These are phyloP conservation scores for Metschnikowia proteae DNA, from an alignment of 805 yeast species.

Conservation along the genomic window DNA sequence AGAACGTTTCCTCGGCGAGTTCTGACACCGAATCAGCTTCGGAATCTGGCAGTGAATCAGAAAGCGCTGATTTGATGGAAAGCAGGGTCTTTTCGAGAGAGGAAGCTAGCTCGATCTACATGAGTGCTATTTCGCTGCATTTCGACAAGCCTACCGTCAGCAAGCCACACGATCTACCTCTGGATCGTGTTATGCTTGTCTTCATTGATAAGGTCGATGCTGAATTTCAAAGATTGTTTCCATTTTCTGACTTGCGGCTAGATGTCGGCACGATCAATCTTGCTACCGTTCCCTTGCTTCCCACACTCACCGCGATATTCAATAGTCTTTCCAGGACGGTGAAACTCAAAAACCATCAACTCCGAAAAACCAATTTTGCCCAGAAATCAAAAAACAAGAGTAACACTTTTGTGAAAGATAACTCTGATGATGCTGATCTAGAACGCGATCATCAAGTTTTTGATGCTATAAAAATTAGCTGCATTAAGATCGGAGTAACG, in stretches of 20 bases:
- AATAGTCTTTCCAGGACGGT: conserved; percentile 35
- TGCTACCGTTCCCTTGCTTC: conserved; percentile 43
- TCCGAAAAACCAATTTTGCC: conserved; percentile 15
- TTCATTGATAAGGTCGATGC: conserved; percentile 36
- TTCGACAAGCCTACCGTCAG: conserved; percentile 17
- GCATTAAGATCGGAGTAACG: conserved; percentile 40
- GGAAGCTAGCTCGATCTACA: conserved; percentile 67
- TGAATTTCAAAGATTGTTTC: conserved; percentile 46
- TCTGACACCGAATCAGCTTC: conserved; percentile 3
- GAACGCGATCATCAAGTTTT: neutral
- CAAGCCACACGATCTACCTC: neutral
- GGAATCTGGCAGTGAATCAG: conserved; percentile 12
- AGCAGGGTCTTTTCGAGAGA: conserved; percentile 66
- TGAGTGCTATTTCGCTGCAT: conserved; percentile 72
- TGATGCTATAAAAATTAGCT: conserved; percentile 28
- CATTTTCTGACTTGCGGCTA: conserved; percentile 33
- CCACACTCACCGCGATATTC: conserved; percentile 33
- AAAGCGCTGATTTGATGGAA: conserved; percentile 45
- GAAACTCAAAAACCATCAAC: conserved; percentile 32
- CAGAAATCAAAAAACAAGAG: neutral
- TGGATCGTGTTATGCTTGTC: conserved; percentile 20
- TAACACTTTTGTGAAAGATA: conserved; percentile 8
- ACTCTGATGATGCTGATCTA: conserved; percentile 4
- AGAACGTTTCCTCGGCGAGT: neutral
- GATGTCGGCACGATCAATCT: conserved; percentile 39